phyloP scores from a whole-genome alignment of 1,139 yeast genomes.

The Suhomyces anneliseae region DNA sequence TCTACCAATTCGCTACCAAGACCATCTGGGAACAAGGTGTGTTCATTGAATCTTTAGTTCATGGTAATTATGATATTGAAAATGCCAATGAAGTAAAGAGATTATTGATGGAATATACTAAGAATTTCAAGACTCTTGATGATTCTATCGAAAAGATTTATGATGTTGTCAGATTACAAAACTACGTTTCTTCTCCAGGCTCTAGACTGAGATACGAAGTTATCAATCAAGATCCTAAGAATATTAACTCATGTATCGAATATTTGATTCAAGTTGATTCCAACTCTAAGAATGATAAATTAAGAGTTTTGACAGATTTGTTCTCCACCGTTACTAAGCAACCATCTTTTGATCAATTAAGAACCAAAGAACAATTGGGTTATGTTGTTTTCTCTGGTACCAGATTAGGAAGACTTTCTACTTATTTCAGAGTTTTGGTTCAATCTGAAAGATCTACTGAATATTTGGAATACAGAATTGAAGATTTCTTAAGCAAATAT shows the following conservation, averaged over 20 bases:
- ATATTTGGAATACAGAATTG: conserved; percentile 77
- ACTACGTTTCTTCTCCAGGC: conserved; percentile 44
- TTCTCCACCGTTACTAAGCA: conserved; percentile 74
- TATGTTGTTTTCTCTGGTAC: conserved; percentile 85
- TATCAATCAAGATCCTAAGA: conserved; percentile 60
- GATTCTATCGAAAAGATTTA: conserved; percentile 35
- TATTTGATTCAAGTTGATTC: conserved; percentile 68
- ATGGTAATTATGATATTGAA: conserved; percentile 68
- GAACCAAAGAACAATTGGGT: conserved; percentile 92
- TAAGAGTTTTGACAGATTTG: conserved; percentile 57
- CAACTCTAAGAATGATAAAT: conserved; percentile 28
- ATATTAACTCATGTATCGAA: conserved; percentile 84
- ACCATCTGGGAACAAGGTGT: conserved; percentile 48
- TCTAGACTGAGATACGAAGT: conserved; percentile 51
- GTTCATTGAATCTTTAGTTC: conserved; percentile 69
- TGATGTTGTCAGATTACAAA: conserved; percentile 24
- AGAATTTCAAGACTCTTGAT: conserved; percentile 36
- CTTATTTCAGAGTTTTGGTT: conserved; percentile 75
- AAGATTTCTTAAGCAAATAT: conserved; percentile 53
- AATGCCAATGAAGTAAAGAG: conserved; percentile 45
- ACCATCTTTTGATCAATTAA: conserved; percentile 83
- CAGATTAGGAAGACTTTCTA: conserved; percentile 66
- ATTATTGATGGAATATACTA: conserved; percentile 22
- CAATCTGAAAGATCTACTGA: conserved; percentile 82
- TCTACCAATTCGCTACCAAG: conserved; percentile 42